Evolutionary conservation across 495 filamentous ascomycete genomes (phyloP).

Genomic region (Hyaloscypha variabilis): DNA sequence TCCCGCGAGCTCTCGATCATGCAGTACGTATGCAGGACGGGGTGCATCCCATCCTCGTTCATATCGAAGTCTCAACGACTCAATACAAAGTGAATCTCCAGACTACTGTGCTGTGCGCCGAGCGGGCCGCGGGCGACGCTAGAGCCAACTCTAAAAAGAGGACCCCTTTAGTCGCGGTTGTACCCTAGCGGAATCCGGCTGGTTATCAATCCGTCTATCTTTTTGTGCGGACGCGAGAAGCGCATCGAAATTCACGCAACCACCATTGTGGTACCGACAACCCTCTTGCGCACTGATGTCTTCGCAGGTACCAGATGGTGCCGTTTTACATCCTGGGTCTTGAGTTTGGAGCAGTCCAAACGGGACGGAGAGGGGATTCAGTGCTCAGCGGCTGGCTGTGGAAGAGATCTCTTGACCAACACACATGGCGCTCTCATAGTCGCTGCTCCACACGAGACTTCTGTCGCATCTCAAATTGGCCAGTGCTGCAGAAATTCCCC

Average conservation of each 20-base stretch:
- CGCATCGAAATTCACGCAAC: slow-evolving; percentile 4
- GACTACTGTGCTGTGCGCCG: neutral
- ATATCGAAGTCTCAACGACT: too few species aligned
- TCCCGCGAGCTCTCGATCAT: slow-evolving; percentile 4
- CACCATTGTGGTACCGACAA: neutral
- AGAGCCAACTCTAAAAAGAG: slow-evolving; percentile 18
- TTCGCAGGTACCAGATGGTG: neutral
- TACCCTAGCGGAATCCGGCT: neutral
- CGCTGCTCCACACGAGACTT: neutral
- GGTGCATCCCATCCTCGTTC: neutral
- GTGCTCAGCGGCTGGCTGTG: neutral
- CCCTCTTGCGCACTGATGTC: neutral
- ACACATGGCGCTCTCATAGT: neutral
- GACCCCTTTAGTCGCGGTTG: slow-evolving; percentile 4
- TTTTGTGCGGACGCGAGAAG: slow-evolving; percentile 8
- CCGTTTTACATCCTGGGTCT: neutral
- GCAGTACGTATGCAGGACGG: slow-evolving; percentile 2
- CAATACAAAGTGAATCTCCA: neutral
- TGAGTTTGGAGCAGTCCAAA: neutral
- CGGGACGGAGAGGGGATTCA: neutral
- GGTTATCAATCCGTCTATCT: neutral
- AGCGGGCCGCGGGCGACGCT: slow-evolving; percentile 12
- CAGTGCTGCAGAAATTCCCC: neutral
- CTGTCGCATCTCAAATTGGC: neutral
- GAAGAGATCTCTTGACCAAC: neutral